Base-by-base conservation (phyloP, 2,329 filamentous ascomycete species). In the Epichloe sp. region DNA sequence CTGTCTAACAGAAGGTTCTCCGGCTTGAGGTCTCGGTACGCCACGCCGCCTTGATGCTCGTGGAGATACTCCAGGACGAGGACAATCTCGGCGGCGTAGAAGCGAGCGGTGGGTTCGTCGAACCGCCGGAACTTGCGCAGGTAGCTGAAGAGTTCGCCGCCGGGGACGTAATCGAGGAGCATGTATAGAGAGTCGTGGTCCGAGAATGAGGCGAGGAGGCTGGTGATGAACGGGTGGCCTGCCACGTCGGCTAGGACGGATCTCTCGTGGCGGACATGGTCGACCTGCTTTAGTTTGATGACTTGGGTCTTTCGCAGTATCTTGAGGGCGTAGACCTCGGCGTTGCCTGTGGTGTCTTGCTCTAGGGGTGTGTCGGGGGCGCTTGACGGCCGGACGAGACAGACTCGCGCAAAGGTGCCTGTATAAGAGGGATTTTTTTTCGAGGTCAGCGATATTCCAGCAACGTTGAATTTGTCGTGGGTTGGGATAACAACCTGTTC, bases 81-180 rank as follows among this genome's bases (percentile, higher is more conserved):
- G 11, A 89, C 85, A 52, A 91, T 90, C 68, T 91, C 87, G 53
- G 86, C 86, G 21, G 84, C 83, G 66, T 91, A 93, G 72, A 91
- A 91, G 55, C 84, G 83, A 10, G 86, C 83, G 46, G 82, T 86
- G 45, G 79, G 71, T 65, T 91, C 86, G 62, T 88, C 84, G 67
- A 93, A 93, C 55, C 85, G 82, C 55, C 86, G 79, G 56, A 84
- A 80, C 66, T 85, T 81, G 57, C 87, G 80, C 44, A 93, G 74
- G 62, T 91, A 91, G 60, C 81, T 88, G 66, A 93, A 91, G 40
- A 93, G 80, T 70, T 93, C 87, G 63, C 87, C 87, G 51, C 87
- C 86, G 49, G 85, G 86, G 57, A 88, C 83, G 65, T 89, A 90
- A 67, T 89, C 85, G 60, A 90, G 82, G 57, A 91, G 77, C 78